Base-by-base conservation (phyloP, 257 asterid genomes). In the Gynochthodes officinalis region DNA sequence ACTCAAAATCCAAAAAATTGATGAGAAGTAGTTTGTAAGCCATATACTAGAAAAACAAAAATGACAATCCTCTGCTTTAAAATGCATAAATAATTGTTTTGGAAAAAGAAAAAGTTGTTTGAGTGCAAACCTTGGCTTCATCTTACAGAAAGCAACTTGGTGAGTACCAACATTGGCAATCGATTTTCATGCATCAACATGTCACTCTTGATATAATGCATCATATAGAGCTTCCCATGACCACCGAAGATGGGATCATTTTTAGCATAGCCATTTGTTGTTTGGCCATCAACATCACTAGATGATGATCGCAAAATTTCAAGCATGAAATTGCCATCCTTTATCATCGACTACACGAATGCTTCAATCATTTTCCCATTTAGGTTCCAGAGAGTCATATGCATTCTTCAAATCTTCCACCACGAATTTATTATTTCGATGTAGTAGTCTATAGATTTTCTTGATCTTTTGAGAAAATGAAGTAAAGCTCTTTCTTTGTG, bases 401-500 rank as follows among this genome's bases (percentile, higher is more conserved):
- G 87, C 83, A 8, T 69, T 82, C 53, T 64, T 79, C 49, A 85
- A 78, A 12, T 83, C 84, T 23, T 72, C 61, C 33, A 66, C 80
- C 10, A 75, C 60, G 76, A 76, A 5, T 25, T 15, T 57, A 83
- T 33, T 25, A 76, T 64, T 0, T 77, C 69, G 28, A 81, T 12
- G 37, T 79, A 77, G 73, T 25, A 25, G 5, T 40, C 23, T 37
- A 82, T 70, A 8, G 83, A 77, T 69, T 74, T 77, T 1, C 66
- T 63, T 11, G 85, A 74, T 54, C 84, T 37, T 59, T 73, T 74
- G 37, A 83, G 80, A 77, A 83, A 83, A 25, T 69, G 89, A 5
- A 72, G 71, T 57, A 87, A 78, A 46, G 91, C 91, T 25, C 91
- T 80, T 16, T 57, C 82, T 76, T 87, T 86, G 80, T 86, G 88